These are phyloP conservation scores for Penicillium occitanis DNA, from an alignment of 2,329 filamentous ascomycete genomes.

Conservation along the genomic window DNA sequence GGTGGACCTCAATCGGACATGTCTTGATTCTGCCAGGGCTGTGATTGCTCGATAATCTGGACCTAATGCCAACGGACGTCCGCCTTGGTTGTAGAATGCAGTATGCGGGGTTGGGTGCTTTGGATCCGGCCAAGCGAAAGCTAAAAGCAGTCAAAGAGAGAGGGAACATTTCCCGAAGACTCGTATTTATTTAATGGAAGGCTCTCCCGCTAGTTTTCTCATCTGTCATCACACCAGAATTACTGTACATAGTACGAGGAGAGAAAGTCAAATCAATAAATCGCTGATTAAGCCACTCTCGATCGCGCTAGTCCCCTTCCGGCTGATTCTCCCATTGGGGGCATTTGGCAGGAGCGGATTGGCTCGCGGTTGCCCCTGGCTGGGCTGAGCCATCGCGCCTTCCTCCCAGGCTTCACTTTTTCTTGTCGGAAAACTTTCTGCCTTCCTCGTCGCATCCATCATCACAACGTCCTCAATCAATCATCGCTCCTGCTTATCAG, in stretches of 20 bases:
- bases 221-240: no score
- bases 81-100: conserved; percentile 4
- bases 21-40: not conserved
- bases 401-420: conserved; percentile 13
- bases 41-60: conserved; percentile 9
- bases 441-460: not conserved
- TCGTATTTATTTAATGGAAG: conserved; percentile 4
- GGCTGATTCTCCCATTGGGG: not conserved
- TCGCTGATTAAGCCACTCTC: not conserved
- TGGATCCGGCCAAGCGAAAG: not conserved
- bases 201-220: not conserved
- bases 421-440: not conserved
- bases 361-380: conserved; percentile 16
- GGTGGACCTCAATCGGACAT: not conserved
- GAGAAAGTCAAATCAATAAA: not conserved
- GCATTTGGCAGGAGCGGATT: conserved; percentile 20
- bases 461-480: not conserved
- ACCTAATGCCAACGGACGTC: conserved; percentile 1
- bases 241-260: not conserved
- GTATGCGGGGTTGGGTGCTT: conserved; percentile 7
- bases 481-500: not conserved
- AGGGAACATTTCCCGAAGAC: not conserved
- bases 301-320: conserved; percentile 8
- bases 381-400: not conserved
- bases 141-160: conserved; percentile 3